phyloP scores from a whole-genome alignment of 208 protist genomes.

The Leishmania gerbilli region DNA sequence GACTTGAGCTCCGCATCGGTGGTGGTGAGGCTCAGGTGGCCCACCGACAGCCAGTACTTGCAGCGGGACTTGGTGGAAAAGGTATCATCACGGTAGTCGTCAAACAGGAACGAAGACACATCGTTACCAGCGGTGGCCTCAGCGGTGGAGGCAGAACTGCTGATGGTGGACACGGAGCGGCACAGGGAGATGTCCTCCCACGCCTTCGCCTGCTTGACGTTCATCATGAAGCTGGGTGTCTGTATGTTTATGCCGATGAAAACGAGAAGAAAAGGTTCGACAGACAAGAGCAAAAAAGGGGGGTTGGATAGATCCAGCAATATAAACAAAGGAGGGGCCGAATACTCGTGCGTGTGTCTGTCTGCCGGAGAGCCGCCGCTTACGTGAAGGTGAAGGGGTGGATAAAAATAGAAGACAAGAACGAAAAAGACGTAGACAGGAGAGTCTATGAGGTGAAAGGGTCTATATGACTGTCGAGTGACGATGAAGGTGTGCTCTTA shows the following conservation, averaged over 20 bases:
- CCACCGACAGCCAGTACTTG: conserved; percentile 72
- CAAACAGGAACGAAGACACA: conserved; percentile 57
- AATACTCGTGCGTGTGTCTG: background rate
- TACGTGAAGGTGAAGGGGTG: background rate
- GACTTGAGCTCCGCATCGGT: conserved; percentile 57
- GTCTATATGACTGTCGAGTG: background rate
- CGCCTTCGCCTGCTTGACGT: background rate
- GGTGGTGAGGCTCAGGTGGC: conserved; percentile 53
- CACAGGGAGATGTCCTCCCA: conserved; percentile 29
- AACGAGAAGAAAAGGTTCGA: background rate
- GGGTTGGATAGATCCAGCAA: background rate
- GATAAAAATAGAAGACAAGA: background rate
- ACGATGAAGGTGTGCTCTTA: background rate
- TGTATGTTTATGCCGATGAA: background rate
- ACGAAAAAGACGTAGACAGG: background rate
- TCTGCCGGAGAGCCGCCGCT: background rate
- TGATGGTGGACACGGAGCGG: conserved; percentile 34
- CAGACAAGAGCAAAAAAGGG: background rate
- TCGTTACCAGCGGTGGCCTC: conserved; percentile 78
- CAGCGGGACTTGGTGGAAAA: conserved; percentile 23
- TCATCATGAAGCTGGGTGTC: background rate
- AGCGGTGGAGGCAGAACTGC: conserved; percentile 59
- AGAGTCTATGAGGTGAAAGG: conserved; percentile 1
- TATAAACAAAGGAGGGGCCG: background rate
- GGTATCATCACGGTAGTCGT: conserved; percentile 44